phyloP scores from a whole-genome alignment of 2,329 filamentous ascomycete species.

The Tolypocladium pustulatum region DNA sequence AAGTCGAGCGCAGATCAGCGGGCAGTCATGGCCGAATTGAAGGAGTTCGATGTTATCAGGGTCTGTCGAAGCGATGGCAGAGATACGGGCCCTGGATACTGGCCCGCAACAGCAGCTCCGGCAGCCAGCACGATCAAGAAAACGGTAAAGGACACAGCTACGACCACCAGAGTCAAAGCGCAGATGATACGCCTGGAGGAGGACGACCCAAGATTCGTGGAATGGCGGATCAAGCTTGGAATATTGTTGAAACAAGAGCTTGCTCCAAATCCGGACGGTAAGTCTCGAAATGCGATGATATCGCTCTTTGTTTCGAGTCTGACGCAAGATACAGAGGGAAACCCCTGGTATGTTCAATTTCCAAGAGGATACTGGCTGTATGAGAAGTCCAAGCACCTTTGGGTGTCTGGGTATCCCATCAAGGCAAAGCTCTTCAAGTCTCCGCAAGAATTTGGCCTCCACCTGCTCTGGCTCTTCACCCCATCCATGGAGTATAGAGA shows the following conservation, averaged over 20 bases:
- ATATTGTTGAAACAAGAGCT: conserved; percentile 35
- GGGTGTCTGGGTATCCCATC: conserved; percentile 37
- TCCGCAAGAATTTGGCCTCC: conserved; percentile 41
- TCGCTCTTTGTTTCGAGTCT: neutral
- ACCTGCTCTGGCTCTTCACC: conserved; percentile 41
- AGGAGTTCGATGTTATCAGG: conserved; percentile 29
- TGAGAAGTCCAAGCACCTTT: conserved; percentile 36
- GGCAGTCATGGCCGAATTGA: conserved; percentile 20
- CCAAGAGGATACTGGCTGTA: conserved; percentile 36
- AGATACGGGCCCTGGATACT: conserved; percentile 33
- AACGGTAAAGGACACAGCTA: conserved; percentile 20
- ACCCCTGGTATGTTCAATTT: conserved; percentile 33
- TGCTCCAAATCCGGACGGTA: conserved; percentile 28
- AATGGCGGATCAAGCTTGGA: conserved; percentile 34
- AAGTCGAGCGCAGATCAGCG: neutral
- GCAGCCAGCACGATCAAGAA: conserved; percentile 22
- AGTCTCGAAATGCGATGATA: conserved; percentile 2
- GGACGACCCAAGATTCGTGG: conserved; percentile 31
- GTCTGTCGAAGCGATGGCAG: conserved; percentile 35
- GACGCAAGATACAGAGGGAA: conserved; percentile 23
- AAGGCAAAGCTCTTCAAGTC: conserved; percentile 39
- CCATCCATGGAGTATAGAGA: conserved; percentile 34
- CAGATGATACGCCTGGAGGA: conserved; percentile 32
- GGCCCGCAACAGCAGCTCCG: conserved; percentile 20
- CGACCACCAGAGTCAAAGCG: conserved; percentile 25